Evolutionary conservation across 257 asterid species (phyloP).

Genomic region (Capsicum rhomboideum): DNA sequence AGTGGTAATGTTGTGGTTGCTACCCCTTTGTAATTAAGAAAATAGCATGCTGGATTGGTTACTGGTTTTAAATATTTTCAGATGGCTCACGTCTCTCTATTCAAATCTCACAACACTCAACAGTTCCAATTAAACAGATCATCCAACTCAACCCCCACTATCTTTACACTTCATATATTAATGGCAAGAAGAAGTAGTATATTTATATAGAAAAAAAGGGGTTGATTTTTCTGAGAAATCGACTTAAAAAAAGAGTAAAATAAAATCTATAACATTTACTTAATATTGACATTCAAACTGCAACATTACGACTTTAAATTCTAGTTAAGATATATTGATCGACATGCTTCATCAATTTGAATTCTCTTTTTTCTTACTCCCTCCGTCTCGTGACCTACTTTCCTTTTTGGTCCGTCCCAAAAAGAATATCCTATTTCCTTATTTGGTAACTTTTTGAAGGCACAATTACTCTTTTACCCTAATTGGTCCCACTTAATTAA

Average conservation of each 20-base stretch:
- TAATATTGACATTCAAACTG: neutral
- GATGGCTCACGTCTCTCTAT: neutral
- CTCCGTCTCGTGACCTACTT: too few relatives aligned
- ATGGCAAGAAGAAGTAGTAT: neutral
- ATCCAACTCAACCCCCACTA: neutral
- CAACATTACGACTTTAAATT: neutral
- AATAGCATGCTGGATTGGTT: neutral
- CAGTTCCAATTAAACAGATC: neutral
- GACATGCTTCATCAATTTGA: neutral
- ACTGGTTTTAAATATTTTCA: neutral
- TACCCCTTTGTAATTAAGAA: neutral
- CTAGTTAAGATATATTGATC: neutral
- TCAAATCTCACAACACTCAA: neutral
- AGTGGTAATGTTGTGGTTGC: neutral
- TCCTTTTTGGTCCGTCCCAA: too few relatives aligned
- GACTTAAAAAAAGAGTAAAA: too few relatives aligned
- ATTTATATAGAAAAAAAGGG: neutral
- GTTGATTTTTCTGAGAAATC: too few relatives aligned
- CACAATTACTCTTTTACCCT: too few relatives aligned
- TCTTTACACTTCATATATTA: neutral
- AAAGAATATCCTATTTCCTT: too few relatives aligned
- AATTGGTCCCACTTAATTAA: too few relatives aligned
- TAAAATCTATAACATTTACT: too few relatives aligned
- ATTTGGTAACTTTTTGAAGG: too few relatives aligned
- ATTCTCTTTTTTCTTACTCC: neutral